Conservation (phyloP, 2,329 filamentous ascomycete genomes). For the Lithohypha guttulata region DNA sequence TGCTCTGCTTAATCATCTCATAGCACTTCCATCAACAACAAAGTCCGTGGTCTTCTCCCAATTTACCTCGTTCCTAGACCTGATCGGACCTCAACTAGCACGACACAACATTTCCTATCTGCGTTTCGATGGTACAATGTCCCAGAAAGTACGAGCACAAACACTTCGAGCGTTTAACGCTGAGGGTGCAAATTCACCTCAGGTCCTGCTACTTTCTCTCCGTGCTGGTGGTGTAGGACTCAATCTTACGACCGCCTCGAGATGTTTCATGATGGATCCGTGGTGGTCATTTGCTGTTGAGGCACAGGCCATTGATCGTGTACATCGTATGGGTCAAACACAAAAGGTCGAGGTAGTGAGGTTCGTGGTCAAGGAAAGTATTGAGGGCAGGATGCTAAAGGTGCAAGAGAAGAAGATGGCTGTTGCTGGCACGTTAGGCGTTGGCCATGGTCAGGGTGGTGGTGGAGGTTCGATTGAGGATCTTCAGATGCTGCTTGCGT, state of each 20-base stretch:
- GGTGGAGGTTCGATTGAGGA: slow-evolving; percentile 83
- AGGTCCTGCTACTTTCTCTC: slow-evolving; percentile 69
- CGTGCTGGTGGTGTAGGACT: slow-evolving; percentile 87
- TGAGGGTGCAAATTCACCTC: slow-evolving; percentile 23
- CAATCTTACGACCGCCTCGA: slow-evolving; percentile 77
- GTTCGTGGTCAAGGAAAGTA: slow-evolving; percentile 81
- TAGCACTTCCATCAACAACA: slow-evolving; percentile 55
- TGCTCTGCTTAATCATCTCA: slow-evolving; percentile 64
- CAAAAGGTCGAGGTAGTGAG: slow-evolving; percentile 74
- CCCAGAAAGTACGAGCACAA: slow-evolving; percentile 69
- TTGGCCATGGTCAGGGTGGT: slow-evolving; percentile 83
- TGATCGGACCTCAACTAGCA: slow-evolving; percentile 72
- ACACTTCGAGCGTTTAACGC: slow-evolving; percentile 63
- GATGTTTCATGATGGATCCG: slow-evolving; percentile 98
- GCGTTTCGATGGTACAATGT: slow-evolving; percentile 85
- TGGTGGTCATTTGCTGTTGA: slow-evolving; percentile 99
- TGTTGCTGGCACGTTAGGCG: slow-evolving; percentile 85
- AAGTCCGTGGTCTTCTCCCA: slow-evolving; percentile 95
- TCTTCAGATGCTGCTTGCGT: slow-evolving; percentile 77
- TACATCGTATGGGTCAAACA: slow-evolving; percentile 92
- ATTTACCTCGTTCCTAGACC: slow-evolving; percentile 89
- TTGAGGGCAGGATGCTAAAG: slow-evolving; percentile 88
- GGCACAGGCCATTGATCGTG: slow-evolving; percentile 92
- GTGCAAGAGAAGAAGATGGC: slow-evolving; percentile 83
- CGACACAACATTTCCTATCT: slow-evolving; percentile 64